These are phyloP conservation scores for Phytophthora aleatoria DNA, from an alignment of 352 stramenopile genomes.

Conservation along the genomic window DNA sequence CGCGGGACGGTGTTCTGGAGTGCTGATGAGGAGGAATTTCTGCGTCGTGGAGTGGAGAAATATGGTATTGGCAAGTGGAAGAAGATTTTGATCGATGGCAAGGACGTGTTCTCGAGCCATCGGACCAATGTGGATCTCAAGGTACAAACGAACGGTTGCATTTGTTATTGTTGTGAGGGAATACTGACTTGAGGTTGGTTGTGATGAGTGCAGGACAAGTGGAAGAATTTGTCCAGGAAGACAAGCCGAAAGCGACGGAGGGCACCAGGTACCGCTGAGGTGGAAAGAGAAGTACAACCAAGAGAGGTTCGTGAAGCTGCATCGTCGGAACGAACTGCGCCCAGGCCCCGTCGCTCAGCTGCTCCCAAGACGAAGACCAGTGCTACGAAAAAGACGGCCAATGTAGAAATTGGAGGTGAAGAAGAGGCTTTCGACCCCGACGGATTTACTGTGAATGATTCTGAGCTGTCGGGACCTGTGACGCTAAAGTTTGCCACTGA, in stretches of 20 bases:
- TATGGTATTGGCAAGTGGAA: slow-evolving; percentile 53
- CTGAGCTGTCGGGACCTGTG: slow-evolving; percentile 1
- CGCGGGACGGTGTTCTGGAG: slow-evolving; percentile 48
- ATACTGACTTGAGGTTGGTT: background rate
- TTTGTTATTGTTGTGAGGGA: background rate
- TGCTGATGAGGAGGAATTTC: slow-evolving; percentile 44
- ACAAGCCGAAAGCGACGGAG: slow-evolving; percentile 15
- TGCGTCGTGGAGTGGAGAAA: slow-evolving; percentile 47
- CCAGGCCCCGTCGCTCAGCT: background rate
- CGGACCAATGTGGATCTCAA: slow-evolving; percentile 75
- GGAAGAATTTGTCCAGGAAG: slow-evolving; percentile 35
- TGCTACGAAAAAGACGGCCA: background rate
- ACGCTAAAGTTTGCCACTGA: slow-evolving; percentile 38
- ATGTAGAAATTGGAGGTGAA: background rate
- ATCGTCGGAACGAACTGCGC: background rate
- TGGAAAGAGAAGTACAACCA: background rate
- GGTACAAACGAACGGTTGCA: slow-evolving; percentile 23
- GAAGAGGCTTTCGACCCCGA: background rate
- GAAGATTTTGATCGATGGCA: slow-evolving; percentile 45
- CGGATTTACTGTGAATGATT: background rate
- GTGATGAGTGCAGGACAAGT: slow-evolving; percentile 46
- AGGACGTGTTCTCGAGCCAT: slow-evolving; percentile 44
- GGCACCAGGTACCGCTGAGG: background rate
- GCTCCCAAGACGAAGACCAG: background rate
- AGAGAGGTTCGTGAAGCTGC: slow-evolving; percentile 1